Percentiles rank a stretch among this genome's conserved stretches.
phyloP scores from a whole-genome alignment of 2,329 filamentous ascomycete genomes.

The Fusarium nisikadoi region DNA sequence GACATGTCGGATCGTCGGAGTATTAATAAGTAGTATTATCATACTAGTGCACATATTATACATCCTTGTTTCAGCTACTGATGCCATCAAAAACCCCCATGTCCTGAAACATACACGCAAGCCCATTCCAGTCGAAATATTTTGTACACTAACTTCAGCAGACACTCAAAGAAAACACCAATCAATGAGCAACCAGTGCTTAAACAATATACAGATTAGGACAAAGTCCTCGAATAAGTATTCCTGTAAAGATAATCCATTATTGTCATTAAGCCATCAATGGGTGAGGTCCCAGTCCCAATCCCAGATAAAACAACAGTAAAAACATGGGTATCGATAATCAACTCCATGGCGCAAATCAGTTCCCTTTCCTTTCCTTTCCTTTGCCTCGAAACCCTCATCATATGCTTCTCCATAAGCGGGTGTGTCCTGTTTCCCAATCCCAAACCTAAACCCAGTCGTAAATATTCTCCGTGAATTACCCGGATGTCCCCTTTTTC shows the following conservation, averaged over 20 bases:
- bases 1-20: background rate
- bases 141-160: background rate
- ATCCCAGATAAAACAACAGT: constrained; percentile 35
- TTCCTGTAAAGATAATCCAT: constrained; percentile 35
- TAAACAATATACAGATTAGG: constrained; percentile 17
- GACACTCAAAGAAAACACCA: background rate
- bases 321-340: constrained; percentile 47
- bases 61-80: background rate
- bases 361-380: constrained; percentile 18
- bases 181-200: background rate
- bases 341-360: constrained; percentile 44
- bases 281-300: constrained; percentile 29
- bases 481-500: constrained; percentile 27
- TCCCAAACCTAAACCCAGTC: background rate
- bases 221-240: constrained; percentile 14
- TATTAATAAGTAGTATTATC: background rate
- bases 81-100: background rate
- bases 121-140: background rate
- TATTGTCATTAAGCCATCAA: constrained; percentile 41
- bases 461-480: constrained; percentile 19
- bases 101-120: background rate
- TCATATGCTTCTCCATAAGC: constrained; percentile 13
- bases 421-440: constrained; percentile 28
- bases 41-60: background rate
- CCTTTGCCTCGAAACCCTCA: constrained; percentile 15